These are phyloP conservation scores for Acrocalymma vagum DNA, from an alignment of 2,329 filamentous ascomycete genomes.

Conservation along the genomic window DNA sequence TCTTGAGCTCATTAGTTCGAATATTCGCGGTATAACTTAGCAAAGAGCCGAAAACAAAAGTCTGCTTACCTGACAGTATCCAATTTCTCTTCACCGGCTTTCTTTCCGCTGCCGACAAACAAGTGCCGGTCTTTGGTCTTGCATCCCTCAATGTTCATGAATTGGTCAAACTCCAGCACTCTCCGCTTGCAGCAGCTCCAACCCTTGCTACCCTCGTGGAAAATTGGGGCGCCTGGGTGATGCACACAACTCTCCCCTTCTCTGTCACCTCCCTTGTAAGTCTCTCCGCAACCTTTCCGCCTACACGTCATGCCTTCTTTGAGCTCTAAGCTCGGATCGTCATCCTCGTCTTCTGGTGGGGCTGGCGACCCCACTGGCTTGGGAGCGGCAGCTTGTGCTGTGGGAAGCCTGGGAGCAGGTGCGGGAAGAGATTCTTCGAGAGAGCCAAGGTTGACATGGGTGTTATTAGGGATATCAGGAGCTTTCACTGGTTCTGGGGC, in stretches of 20 bases:
- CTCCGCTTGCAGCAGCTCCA: conserved; percentile 96
- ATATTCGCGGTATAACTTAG: conserved; percentile 11
- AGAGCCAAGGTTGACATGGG: conserved; percentile 40
- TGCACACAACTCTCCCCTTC: conserved; percentile 82
- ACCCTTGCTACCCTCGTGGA: conserved; percentile 97
- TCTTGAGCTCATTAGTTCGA: too few species aligned
- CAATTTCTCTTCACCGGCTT: conserved; percentile 74
- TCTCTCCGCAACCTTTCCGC: conserved; percentile 75
- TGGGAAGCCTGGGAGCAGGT: conserved; percentile 42
- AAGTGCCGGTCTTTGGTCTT: conserved; percentile 82
- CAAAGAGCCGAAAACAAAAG: not conserved
- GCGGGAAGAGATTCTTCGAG: conserved; percentile 39
- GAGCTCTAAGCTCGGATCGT: conserved; percentile 79
- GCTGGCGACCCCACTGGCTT: conserved; percentile 34
- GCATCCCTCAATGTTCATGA: conserved; percentile 95
- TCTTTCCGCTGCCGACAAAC: conserved; percentile 82
- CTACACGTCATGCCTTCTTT: conserved; percentile 79
- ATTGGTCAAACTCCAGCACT: conserved; percentile 96
- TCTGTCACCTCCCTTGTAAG: conserved; percentile 63
- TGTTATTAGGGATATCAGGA: conserved; percentile 54
- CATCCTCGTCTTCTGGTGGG: conserved; percentile 74
- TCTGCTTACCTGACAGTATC: conserved; percentile 73
- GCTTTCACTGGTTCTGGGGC: conserved; percentile 57
- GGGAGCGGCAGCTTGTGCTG: conserved; percentile 34
- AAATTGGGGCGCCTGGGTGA: conserved; percentile 90